phyloP scores from a whole-genome alignment of 139 green algal genomes.

The Tetradesmus obliquus region DNA sequence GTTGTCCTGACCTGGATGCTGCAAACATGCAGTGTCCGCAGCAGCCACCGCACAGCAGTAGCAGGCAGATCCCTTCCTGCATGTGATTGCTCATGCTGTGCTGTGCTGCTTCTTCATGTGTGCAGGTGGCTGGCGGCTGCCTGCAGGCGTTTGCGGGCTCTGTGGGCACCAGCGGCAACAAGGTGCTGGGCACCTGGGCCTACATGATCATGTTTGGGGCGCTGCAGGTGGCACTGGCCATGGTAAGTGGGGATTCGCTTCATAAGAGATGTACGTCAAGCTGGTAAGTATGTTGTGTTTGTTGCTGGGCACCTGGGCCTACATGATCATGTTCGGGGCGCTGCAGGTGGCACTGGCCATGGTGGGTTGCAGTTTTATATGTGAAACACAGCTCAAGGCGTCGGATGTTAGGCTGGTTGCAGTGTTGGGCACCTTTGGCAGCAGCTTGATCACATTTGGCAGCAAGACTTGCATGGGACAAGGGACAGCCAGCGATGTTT shows the following conservation, averaged over 20 bases:
- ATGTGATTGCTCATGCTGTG: not conserved
- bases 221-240: conserved; percentile 9
- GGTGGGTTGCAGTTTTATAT: not conserved
- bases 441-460: too few species aligned
- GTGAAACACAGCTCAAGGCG: not conserved
- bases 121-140: not conserved
- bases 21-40: not conserved
- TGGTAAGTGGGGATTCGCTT: not conserved
- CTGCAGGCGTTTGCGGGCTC: conserved; percentile 1
- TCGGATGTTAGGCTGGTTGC: too few species aligned
- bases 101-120: not conserved
- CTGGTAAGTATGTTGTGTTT: too few species aligned
- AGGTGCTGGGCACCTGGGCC: conserved; percentile 15
- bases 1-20: not conserved
- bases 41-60: too few species aligned
- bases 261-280: too few species aligned
- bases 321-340: not conserved
- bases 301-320: too few species aligned
- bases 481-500: too few species aligned
- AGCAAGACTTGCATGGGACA: too few species aligned
- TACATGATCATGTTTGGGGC: conserved; percentile 27
- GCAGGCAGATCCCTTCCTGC: too few species aligned
- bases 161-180: not conserved
- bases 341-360: not conserved
- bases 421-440: too few species aligned